A percentile compares a stretch with the other conserved stretches of the same genome.
Conservation (phyloP, 345 rosid species). For the Raphanus sativus region DNA sequence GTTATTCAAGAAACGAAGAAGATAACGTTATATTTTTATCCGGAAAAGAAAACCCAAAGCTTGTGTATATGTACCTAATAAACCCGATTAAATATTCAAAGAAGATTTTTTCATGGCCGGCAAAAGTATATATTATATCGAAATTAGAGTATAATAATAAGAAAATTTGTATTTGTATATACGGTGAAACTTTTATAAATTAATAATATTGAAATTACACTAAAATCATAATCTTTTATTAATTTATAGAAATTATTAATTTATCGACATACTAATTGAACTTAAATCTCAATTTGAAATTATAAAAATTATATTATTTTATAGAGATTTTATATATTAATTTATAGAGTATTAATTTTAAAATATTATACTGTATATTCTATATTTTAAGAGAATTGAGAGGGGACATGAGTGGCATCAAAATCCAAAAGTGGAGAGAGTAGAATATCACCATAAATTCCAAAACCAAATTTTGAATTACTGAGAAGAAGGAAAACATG, state of each 20-base stretch:
- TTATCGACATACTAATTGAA: too few species aligned
- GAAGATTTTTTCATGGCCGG: neutral
- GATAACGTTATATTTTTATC: neutral
- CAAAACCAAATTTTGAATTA: slow-evolving; percentile 10
- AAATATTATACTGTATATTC: neutral
- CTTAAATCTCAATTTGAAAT: too few species aligned
- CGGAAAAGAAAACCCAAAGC: neutral
- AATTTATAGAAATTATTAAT: too few species aligned
- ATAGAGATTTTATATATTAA: too few species aligned
- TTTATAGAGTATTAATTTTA: too few species aligned
- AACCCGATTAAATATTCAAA: neutral
- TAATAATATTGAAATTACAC: too few species aligned
- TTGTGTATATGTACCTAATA: neutral
- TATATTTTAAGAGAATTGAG: neutral
- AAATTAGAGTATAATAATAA: neutral
- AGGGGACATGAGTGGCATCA: slow-evolving; percentile 26
- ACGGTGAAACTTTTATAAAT: too few species aligned
- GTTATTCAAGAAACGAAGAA: neutral
- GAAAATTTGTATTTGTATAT: neutral
- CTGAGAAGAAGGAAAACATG: slow-evolving; percentile 25
- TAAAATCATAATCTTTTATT: too few species aligned
- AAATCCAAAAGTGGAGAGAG: slow-evolving; percentile 29
- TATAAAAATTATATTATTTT: too few species aligned
- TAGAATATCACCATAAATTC: slow-evolving; percentile 31
- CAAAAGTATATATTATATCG: neutral